Conservation (phyloP, 2,329 filamentous ascomycete species). For the Aspergillus texensis region DNA sequence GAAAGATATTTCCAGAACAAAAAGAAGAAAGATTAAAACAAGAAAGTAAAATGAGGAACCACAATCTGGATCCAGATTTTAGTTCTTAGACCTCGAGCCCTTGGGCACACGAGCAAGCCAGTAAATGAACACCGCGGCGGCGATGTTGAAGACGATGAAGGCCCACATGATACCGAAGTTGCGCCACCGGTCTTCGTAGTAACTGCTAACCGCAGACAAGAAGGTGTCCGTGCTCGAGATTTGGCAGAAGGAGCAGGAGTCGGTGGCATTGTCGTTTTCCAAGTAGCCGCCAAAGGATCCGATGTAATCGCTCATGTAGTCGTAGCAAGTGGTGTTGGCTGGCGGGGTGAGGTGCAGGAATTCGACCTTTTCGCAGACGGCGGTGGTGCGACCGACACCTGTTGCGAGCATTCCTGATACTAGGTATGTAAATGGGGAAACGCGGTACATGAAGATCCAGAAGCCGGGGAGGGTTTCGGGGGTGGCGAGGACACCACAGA, state of each 20-base stretch:
- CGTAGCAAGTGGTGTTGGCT: conserved; percentile 61
- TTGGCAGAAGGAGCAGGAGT: conserved; percentile 54
- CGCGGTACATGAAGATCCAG: conserved; percentile 78
- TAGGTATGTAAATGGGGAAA: conserved; percentile 68
- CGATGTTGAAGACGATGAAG: conserved; percentile 66
- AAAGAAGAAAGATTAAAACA: not conserved
- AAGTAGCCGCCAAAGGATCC: conserved; percentile 43
- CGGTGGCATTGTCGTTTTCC: conserved; percentile 47
- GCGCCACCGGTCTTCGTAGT: conserved; percentile 60
- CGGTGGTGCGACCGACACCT: conserved; percentile 35
- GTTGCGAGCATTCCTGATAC: conserved; percentile 49
- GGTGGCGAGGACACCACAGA: conserved; percentile 58
- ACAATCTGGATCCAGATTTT: not conserved
- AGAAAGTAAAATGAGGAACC: no score
- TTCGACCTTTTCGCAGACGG: conserved; percentile 37
- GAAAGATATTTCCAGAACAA: not conserved
- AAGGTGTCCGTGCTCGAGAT: conserved; percentile 52
- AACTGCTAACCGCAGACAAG: conserved; percentile 45
- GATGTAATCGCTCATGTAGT: conserved; percentile 52
- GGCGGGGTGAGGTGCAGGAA: conserved; percentile 51
- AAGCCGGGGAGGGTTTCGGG: conserved; percentile 65
- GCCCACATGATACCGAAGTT: conserved; percentile 73
- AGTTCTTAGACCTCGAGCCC: conserved; percentile 30
- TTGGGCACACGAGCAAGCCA: conserved; percentile 62
- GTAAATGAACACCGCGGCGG: conserved; percentile 62